Conservation (phyloP, 495 filamentous ascomycete genomes). For the Annulohypoxylon stygium region DNA sequence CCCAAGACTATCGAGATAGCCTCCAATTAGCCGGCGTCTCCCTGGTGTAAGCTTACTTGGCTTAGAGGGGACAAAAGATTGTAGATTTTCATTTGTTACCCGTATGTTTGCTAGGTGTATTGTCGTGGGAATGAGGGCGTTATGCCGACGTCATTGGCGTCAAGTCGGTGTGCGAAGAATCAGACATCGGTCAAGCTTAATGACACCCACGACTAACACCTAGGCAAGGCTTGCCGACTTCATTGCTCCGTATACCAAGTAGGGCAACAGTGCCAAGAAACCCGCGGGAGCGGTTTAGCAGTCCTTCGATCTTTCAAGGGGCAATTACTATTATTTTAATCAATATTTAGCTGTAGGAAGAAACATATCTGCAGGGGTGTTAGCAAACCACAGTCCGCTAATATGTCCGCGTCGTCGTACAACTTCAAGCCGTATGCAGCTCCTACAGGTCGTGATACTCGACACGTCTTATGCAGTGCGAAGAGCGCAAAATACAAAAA, state of each 20-base stretch:
- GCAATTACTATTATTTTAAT: constrained; percentile 20
- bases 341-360: constrained; percentile 17
- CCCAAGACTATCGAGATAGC: neutral
- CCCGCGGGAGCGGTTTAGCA: constrained; percentile 39
- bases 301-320: constrained; percentile 20
- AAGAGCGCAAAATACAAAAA: neutral
- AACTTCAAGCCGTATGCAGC: constrained; percentile 9
- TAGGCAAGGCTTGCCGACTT: constrained; percentile 21
- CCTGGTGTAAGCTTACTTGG: neutral
- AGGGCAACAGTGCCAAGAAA: constrained; percentile 39
- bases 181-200: constrained; percentile 33
- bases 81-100: constrained; percentile 30
- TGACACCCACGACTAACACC: neutral
- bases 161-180: constrained; percentile 43
- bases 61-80: constrained; percentile 1
- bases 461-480: constrained; percentile 26
- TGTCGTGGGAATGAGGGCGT: constrained; percentile 24
- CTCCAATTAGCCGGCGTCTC: neutral
- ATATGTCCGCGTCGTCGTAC: constrained; percentile 26
- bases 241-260: constrained; percentile 28
- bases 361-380: constrained; percentile 32
- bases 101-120: constrained; percentile 27
- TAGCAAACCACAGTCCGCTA: constrained; percentile 31
- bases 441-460: constrained; percentile 24
- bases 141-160: constrained; percentile 36